phyloP scores from a whole-genome alignment of 164 flowering plant species.

The Santalum album region DNA sequence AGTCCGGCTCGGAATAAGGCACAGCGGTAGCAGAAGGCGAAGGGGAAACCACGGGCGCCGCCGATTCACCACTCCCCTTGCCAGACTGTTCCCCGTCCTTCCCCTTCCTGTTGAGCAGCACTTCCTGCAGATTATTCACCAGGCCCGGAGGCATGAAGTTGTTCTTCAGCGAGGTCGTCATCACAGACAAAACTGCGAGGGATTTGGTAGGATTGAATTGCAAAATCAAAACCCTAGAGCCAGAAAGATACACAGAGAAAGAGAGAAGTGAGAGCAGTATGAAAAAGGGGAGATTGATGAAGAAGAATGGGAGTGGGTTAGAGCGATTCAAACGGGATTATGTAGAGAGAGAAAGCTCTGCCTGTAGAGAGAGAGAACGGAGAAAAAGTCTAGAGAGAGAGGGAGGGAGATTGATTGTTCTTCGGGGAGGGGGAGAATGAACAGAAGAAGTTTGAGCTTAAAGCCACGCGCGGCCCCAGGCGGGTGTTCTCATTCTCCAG shows the following conservation, averaged over 20 bases:
- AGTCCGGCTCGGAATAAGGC: constrained; percentile 10
- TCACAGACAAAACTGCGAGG: not conserved
- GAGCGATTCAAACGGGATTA: constrained; percentile 24
- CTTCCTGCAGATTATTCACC: constrained; percentile 77
- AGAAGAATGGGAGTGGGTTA: not conserved
- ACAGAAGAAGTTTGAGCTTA: too few species aligned
- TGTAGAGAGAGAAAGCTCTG: constrained; percentile 1
- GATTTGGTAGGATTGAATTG: not conserved
- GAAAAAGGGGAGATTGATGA: constrained; percentile 6
- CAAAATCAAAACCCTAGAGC: constrained; percentile 27
- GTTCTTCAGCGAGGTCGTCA: constrained; percentile 52
- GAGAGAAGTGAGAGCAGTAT: constrained; percentile 5
- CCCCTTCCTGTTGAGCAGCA: constrained; percentile 39
- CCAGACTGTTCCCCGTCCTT: constrained; percentile 11
- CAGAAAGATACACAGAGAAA: constrained; percentile 6
- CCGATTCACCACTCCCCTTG: constrained; percentile 8
- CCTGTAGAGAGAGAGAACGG: not conserved
- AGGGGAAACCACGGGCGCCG: constrained; percentile 5
- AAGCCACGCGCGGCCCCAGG: too few species aligned
- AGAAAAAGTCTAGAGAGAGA: not conserved
- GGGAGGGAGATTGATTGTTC: not conserved
- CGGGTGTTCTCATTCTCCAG: too few species aligned
- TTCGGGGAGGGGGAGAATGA: too few species aligned
- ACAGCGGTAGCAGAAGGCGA: constrained; percentile 2
- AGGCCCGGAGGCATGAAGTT: constrained; percentile 65